phyloP scores from a whole-genome alignment of 2,329 filamentous ascomycete genomes.

The Aspergillus neoniger region DNA sequence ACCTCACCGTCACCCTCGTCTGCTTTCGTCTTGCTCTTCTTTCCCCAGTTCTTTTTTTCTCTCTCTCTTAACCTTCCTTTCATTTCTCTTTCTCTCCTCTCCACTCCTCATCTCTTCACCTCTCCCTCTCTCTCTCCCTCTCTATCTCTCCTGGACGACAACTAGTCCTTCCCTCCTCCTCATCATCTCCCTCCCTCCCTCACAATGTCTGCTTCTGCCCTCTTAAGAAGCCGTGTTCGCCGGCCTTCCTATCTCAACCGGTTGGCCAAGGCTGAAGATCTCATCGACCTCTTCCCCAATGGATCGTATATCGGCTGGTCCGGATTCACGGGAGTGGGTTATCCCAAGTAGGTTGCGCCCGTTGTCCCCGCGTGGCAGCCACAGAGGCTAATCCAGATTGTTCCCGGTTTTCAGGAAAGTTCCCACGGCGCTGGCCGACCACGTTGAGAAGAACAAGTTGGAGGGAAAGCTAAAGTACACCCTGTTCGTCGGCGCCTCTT shows the following conservation, averaged over 20 bases:
- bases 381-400: background rate
- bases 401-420: conserved; percentile 62
- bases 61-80: conserved; percentile 12
- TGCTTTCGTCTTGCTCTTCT: background rate
- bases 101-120: conserved; percentile 8
- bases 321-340: conserved; percentile 86
- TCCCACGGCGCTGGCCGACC: conserved; percentile 79
- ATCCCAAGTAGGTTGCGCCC: conserved; percentile 71
- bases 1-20: conserved; percentile 7
- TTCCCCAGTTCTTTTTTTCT: conserved; percentile 5
- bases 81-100: conserved; percentile 9
- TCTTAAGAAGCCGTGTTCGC: conserved; percentile 73
- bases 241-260: conserved; percentile 78
- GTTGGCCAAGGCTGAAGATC: conserved; percentile 74
- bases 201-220: conserved; percentile 64
- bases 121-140: no score
- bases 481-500: conserved; percentile 86
- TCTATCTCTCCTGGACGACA: conserved; percentile 17
- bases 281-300: conserved; percentile 79
- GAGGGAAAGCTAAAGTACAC: conserved; percentile 84
- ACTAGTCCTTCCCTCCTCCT: conserved; percentile 12
- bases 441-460: conserved; percentile 83
- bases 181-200: conserved; percentile 7
- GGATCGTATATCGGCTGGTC: conserved; percentile 88
- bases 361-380: background rate